These are phyloP conservation scores for Phoma sp. DNA, from an alignment of 2,329 filamentous ascomycete species.

Conservation along the genomic window DNA sequence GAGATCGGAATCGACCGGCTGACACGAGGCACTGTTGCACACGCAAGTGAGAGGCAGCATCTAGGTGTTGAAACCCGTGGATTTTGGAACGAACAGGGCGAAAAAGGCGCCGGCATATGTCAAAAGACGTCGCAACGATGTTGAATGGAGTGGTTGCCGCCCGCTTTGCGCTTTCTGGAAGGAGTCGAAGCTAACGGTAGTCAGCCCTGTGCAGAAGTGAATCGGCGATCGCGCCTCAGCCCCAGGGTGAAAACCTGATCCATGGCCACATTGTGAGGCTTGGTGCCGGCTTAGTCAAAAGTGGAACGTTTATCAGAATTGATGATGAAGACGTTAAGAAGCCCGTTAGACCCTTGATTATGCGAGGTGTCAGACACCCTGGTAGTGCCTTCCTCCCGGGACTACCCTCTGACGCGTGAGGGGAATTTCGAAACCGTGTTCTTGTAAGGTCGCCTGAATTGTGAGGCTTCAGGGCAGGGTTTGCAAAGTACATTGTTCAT, in stretches of 20 bases:
- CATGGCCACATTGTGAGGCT: constrained; percentile 4
- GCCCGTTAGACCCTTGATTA: constrained; percentile 1
- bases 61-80: not conserved
- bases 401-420: constrained; percentile 7
- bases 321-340: constrained; percentile 5
- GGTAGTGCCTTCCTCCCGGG: constrained; percentile 12
- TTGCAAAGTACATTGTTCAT: not conserved
- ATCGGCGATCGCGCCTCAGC: constrained; percentile 24
- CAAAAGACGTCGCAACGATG: not conserved
- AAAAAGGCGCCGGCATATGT: too few species aligned
- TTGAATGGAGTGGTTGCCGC: not conserved
- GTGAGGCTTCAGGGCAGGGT: not conserved
- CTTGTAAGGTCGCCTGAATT: not conserved
- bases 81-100: too few species aligned
- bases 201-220: constrained; percentile 8
- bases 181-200: constrained; percentile 1
- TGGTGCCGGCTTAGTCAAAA: constrained; percentile 17
- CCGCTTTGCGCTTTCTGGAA: constrained; percentile 1
- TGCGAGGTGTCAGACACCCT: constrained; percentile 7
- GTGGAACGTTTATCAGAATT: constrained; percentile 7
- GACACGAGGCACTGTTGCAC: constrained; percentile 10
- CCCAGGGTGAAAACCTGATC: constrained; percentile 23
- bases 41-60: not conserved
- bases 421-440: not conserved
- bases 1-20: constrained; percentile 19